Evolutionary conservation across 2,329 filamentous ascomycete genomes (phyloP).

Genomic region (Nemania sp.): DNA sequence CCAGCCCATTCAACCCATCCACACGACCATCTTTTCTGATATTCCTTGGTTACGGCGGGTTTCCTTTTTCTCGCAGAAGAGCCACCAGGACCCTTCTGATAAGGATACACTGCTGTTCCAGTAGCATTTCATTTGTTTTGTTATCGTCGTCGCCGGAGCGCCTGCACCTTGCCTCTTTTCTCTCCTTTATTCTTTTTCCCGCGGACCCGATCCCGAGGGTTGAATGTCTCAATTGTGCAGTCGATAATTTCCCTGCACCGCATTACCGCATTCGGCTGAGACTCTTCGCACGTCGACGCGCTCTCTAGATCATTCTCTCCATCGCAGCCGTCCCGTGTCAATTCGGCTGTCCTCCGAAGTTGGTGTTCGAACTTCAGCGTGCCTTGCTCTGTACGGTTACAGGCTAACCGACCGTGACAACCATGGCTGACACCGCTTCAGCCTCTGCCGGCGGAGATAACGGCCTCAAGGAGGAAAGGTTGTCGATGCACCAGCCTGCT

Average conservation of each 20-base stretch:
- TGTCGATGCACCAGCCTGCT: constrained; percentile 44
- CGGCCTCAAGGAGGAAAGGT: constrained; percentile 42
- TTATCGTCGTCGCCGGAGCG: constrained; percentile 18
- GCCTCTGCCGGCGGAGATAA: constrained; percentile 45
- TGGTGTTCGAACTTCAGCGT: constrained; percentile 23
- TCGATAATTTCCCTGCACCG: constrained; percentile 37
- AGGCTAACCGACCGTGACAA: constrained; percentile 33
- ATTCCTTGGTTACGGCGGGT: constrained; percentile 30
- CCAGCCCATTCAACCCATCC: constrained; percentile 34
- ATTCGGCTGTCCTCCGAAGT: constrained; percentile 18
- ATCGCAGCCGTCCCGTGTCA: constrained; percentile 6
- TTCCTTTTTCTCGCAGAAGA: constrained; percentile 16
- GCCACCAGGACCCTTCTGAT: constrained; percentile 9
- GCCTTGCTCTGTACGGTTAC: constrained; percentile 37
- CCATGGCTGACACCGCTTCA: constrained; percentile 46
- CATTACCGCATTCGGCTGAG: constrained; percentile 33
- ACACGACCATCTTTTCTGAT: constrained; percentile 28
- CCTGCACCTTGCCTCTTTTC: constrained; percentile 28
- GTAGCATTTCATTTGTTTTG: constrained; percentile 32
- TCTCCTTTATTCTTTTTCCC: constrained; percentile 27
- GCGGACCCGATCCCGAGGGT: constrained; percentile 26
- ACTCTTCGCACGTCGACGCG: constrained; percentile 26
- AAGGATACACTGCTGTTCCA: constrained; percentile 9
- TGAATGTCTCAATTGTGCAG: constrained; percentile 42
- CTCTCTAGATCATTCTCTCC: constrained; percentile 17